Evolutionary conservation across 2,329 filamentous ascomycete genomes (phyloP).

Genomic region (Pezicula carpinea): DNA sequence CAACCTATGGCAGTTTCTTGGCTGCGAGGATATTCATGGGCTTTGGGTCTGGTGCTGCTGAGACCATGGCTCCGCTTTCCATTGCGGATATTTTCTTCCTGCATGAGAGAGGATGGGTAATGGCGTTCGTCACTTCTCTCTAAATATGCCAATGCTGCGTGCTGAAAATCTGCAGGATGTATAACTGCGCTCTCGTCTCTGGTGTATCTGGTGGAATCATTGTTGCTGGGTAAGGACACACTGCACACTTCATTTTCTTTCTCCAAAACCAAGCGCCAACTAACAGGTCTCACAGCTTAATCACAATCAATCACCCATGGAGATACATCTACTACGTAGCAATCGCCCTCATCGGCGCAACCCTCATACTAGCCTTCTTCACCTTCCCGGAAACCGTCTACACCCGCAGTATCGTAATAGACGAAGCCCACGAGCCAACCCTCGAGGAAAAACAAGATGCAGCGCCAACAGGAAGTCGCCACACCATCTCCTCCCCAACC

Average conservation of each 20-base stretch:
- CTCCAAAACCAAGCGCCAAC: slow-evolving; percentile 32
- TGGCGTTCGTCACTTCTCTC: slow-evolving; percentile 13
- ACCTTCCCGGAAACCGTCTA: slow-evolving; percentile 53
- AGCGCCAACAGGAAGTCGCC: no score
- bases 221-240: slow-evolving; percentile 47
- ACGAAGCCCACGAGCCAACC: slow-evolving; percentile 21
- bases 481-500: no score
- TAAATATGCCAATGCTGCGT: neutral
- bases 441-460: neutral
- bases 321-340: slow-evolving; percentile 47
- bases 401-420: slow-evolving; percentile 24
- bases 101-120: slow-evolving; percentile 50
- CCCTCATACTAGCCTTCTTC: slow-evolving; percentile 44
- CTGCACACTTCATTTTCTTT: no score
- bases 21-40: slow-evolving; percentile 17
- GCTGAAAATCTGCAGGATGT: slow-evolving; percentile 12
- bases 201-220: slow-evolving; percentile 41
- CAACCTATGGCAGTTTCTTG: slow-evolving; percentile 14
- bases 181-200: slow-evolving; percentile 31
- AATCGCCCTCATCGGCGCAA: slow-evolving; percentile 42
- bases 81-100: slow-evolving; percentile 59
- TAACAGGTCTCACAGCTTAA: slow-evolving; percentile 18
- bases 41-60: slow-evolving; percentile 35
- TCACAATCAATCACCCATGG: slow-evolving; percentile 45
- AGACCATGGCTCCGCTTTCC: slow-evolving; percentile 52